A percentile compares a stretch with the other conserved stretches of the same genome.
Conservation (phyloP, 306 rosid genomes). For the Leucaena leucocephala region DNA sequence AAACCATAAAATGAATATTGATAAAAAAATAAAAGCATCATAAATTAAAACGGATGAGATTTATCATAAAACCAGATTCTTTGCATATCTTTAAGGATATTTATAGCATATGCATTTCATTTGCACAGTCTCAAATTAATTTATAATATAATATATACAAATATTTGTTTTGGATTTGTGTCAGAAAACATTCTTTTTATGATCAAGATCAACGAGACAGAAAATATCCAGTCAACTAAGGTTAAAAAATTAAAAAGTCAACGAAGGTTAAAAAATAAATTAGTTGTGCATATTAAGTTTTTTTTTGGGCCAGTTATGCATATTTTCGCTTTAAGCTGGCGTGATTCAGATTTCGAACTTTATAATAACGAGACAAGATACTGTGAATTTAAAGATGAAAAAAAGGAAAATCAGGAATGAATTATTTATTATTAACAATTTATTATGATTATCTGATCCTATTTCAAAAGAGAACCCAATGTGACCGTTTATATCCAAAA, state of each 20-base stretch:
- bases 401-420: not conserved
- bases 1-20: not conserved
- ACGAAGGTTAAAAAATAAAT: no score
- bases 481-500: not conserved
- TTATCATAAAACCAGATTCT: not conserved
- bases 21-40: not conserved
- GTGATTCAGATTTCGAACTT: not conserved
- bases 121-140: not conserved
- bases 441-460: not conserved
- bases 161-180: no score
- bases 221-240: not conserved
- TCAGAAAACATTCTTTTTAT: no score
- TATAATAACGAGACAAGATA: no score
- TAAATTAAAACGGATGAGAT: not conserved
- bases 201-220: not conserved
- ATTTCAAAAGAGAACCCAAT: no score
- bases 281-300: no score
- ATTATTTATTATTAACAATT: no score
- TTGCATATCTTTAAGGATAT: not conserved
- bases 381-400: no score
- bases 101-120: not conserved
- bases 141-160: no score
- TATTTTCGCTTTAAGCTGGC: no score
- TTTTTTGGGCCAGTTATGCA: not conserved
- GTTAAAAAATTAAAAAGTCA: not conserved